phyloP scores from a whole-genome alignment of 139 green algal species.

The Chlamydomonas sp. region DNA sequence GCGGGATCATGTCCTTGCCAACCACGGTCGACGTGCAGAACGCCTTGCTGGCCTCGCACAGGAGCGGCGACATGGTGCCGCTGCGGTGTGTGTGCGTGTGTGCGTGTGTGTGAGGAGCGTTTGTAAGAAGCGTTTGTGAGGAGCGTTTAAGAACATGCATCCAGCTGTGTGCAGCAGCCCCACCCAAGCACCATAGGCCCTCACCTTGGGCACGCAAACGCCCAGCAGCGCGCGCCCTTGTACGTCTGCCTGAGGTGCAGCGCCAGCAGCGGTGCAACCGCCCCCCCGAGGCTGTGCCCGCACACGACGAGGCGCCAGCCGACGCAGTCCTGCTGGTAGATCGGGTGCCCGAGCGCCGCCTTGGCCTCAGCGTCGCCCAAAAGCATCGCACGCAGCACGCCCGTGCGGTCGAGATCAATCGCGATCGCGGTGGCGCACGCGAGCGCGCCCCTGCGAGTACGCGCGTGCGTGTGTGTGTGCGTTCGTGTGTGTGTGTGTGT shows the following conservation, averaged over 20 bases:
- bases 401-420: neutral
- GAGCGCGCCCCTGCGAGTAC: neutral
- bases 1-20: slow-evolving; percentile 56
- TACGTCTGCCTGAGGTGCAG: slow-evolving; percentile 46
- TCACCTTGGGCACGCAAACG: slow-evolving; percentile 57
- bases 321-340: slow-evolving; percentile 11
- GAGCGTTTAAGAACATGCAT: too few species aligned
- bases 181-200: too few species aligned
- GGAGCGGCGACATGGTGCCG: too few species aligned
- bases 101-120: too few species aligned
- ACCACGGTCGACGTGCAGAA: slow-evolving; percentile 44
- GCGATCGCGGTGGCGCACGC: neutral
- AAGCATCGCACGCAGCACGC: slow-evolving; percentile 6
- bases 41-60: slow-evolving; percentile 16
- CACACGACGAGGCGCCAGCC: slow-evolving; percentile 53
- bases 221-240: slow-evolving; percentile 42
- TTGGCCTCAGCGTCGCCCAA: neutral
- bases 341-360: neutral
- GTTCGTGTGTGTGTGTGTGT: neutral
- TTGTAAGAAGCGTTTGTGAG: too few species aligned
- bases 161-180: slow-evolving; percentile 21
- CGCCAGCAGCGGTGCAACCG: slow-evolving; percentile 54
- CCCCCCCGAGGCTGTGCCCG: slow-evolving; percentile 64
- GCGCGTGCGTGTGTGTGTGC: neutral
- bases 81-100: too few species aligned